These are phyloP conservation scores for Psilocybe sp. DNA, from an alignment of 768 basidiomycete genomes.

Conservation along the genomic window DNA sequence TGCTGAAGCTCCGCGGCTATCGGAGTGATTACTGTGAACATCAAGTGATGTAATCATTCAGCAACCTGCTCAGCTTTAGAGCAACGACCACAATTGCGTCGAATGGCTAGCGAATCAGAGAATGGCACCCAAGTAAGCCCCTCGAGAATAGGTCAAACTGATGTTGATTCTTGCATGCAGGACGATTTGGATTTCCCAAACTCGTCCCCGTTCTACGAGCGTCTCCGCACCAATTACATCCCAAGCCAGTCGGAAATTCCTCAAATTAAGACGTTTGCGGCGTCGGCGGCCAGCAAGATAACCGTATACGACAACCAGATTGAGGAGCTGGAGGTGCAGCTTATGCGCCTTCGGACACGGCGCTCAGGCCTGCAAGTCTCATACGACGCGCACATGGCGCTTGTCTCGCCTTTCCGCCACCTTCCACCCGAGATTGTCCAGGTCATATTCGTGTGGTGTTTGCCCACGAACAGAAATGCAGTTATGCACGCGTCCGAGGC, in stretches of 20 bases:
- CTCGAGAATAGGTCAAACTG: too few species aligned
- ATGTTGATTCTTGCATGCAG: too few species aligned
- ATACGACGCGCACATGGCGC: slow-evolving; percentile 16
- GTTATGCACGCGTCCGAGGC: slow-evolving; percentile 26
- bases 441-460: slow-evolving; percentile 22
- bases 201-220: slow-evolving; percentile 16
- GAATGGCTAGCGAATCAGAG: too few species aligned
- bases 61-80: too few species aligned
- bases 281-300: slow-evolving; percentile 14
- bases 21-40: too few species aligned
- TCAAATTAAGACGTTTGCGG: slow-evolving; percentile 19
- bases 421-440: slow-evolving; percentile 24
- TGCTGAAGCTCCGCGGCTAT: background rate
- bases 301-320: slow-evolving; percentile 15
- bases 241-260: slow-evolving; percentile 17
- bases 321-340: slow-evolving; percentile 13
- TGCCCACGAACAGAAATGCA: slow-evolving; percentile 21
- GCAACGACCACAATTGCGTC: too few species aligned
- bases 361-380: slow-evolving; percentile 12
- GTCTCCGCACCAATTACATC: slow-evolving; percentile 23
- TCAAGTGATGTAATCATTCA: too few species aligned
- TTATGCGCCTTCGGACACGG: slow-evolving; percentile 12
- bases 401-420: slow-evolving; percentile 22
- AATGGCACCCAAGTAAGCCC: too few species aligned
- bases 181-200: too few species aligned